Evolutionary conservation across 495 filamentous ascomycete species (phyloP).

Genomic region (Lophiotrema nucula): DNA sequence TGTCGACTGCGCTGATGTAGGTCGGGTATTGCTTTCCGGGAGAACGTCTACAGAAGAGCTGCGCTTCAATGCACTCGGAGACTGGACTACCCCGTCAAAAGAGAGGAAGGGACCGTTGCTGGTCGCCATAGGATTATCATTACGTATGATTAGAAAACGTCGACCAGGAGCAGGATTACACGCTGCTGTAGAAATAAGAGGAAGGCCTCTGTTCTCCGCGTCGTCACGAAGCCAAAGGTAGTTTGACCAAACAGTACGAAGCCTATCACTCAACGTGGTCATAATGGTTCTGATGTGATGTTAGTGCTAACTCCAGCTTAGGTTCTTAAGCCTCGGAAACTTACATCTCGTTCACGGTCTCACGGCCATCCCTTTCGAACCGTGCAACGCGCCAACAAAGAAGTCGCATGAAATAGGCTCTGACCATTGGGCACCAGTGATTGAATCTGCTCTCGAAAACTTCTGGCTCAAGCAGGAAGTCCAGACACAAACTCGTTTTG

Average conservation of each 20-base stretch:
- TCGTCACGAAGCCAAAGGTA: constrained; percentile 71
- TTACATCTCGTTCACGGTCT: constrained; percentile 68
- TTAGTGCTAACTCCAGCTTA: neutral
- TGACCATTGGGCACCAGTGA: constrained; percentile 98
- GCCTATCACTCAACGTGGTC: constrained; percentile 62
- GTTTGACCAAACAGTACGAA: constrained; percentile 74
- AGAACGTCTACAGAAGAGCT: constrained; percentile 14
- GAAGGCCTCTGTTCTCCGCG: constrained; percentile 53
- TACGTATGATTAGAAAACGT: constrained; percentile 86
- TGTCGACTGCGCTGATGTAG: constrained; percentile 26
- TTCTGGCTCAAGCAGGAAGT: constrained; percentile 75
- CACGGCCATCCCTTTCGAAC: constrained; percentile 67
- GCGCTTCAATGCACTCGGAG: constrained; percentile 33
- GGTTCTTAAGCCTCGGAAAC: constrained; percentile 34
- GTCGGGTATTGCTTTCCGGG: constrained; percentile 30
- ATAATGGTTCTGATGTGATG: constrained; percentile 58
- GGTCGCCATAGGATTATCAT: constrained; percentile 64
- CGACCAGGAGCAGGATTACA: constrained; percentile 88
- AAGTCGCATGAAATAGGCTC: constrained; percentile 91
- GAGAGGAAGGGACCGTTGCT: constrained; percentile 55
- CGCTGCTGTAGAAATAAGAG: constrained; percentile 73
- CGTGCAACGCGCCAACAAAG: constrained; percentile 89
- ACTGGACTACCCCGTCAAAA: constrained; percentile 60
- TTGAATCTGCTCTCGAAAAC: constrained; percentile 84
- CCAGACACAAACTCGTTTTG: constrained; percentile 70